phyloP scores from a whole-genome alignment of 306 rosid species.

The Astragalus membranaceus region DNA sequence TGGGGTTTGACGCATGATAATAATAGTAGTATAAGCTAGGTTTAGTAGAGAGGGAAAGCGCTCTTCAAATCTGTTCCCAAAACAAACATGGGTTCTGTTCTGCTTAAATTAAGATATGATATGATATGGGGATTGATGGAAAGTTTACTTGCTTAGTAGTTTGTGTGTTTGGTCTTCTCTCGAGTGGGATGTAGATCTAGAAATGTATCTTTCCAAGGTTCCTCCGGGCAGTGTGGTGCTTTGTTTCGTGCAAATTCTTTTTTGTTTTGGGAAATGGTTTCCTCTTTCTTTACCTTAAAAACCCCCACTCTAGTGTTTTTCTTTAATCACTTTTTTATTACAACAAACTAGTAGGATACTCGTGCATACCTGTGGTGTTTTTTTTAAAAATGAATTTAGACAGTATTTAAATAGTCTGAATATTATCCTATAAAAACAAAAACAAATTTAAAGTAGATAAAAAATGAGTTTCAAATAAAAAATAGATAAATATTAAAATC shows the following conservation, averaged over 20 bases:
- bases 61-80: conserved; percentile 7
- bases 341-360: no score
- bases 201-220: conserved; percentile 33
- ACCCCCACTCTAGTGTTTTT: background rate
- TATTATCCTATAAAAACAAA: no score
- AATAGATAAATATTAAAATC: no score
- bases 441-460: no score
- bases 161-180: conserved; percentile 5
- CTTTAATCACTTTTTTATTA: background rate
- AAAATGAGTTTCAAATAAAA: no score
- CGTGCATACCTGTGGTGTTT: no score
- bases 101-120: background rate
- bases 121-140: conserved; percentile 32
- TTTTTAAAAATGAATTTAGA: no score
- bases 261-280: conserved; percentile 31
- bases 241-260: conserved; percentile 35
- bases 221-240: conserved; percentile 31
- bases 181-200: conserved; percentile 35
- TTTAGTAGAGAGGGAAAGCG: conserved; percentile 9
- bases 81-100: conserved; percentile 3
- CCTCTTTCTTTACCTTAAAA: conserved; percentile 19
- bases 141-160: background rate
- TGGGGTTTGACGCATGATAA: conserved; percentile 28
- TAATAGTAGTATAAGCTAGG: conserved; percentile 1
- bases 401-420: no score